Evolutionary conservation across 2,329 filamentous ascomycete genomes (phyloP).

Genomic region (Zymoseptoria tritici): DNA sequence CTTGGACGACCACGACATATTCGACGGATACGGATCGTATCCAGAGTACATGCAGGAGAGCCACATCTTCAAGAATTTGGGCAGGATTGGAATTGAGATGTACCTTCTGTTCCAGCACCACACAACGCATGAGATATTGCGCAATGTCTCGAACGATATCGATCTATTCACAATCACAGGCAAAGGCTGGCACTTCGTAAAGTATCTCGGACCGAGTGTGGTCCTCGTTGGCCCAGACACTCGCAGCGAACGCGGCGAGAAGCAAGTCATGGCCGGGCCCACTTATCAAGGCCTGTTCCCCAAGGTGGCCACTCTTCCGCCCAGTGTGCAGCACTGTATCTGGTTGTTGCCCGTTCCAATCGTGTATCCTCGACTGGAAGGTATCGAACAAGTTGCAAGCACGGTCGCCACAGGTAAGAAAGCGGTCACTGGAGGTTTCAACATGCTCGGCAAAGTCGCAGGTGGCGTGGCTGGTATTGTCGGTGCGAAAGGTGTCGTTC

Average conservation of each 20-base stretch:
- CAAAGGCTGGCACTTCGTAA: constrained; percentile 98
- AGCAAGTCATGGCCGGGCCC: constrained; percentile 87
- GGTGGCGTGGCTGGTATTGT: constrained; percentile 93
- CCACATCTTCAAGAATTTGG: constrained; percentile 97
- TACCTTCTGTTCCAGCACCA: constrained; percentile 98
- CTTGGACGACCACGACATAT: constrained; percentile 96
- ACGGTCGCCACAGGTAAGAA: constrained; percentile 94
- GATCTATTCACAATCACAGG: constrained; percentile 96
- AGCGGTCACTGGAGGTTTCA: constrained; percentile 92
- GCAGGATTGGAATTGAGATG: constrained; percentile 91
- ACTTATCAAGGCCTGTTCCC: constrained; percentile 97
- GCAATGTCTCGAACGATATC: constrained; percentile 76
- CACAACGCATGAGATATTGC: constrained; percentile 86
- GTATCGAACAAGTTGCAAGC: constrained; percentile 82
- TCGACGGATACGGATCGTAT: constrained; percentile 95
- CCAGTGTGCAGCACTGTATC: constrained; percentile 90
- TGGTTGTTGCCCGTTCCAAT: constrained; percentile 92
- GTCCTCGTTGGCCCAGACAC: constrained; percentile 87
- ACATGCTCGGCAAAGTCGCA: constrained; percentile 88
- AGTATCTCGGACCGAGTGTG: constrained; percentile 85
- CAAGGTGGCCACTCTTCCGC: constrained; percentile 82
- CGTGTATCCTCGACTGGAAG: constrained; percentile 83
- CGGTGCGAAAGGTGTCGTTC: constrained; percentile 86
- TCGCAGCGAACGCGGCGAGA: constrained; percentile 81
- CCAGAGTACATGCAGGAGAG: constrained; percentile 98